Evolutionary conservation across 2,329 filamentous ascomycete species (phyloP), one percentile per base, ranked within the genome.

Genomic region (Mycosphaerella arachidis): DNA sequence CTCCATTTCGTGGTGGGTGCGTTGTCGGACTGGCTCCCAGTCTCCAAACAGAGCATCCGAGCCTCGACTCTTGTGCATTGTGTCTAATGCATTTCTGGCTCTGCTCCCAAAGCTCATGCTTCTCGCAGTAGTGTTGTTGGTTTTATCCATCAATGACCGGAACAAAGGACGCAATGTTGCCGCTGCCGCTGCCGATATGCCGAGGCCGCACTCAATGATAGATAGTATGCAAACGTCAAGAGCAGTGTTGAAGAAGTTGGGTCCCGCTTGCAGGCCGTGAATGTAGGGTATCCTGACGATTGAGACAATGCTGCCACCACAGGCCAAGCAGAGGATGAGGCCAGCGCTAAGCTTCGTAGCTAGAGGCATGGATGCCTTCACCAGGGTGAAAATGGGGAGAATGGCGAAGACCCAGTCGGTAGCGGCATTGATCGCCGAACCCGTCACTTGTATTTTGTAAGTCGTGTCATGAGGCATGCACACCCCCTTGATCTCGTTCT

Each of bases 281-380:
- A 72, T 66, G 46, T 67, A 70, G 10, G 48, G 43, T n/a, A 70
- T 60, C 12, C 69, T 66, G 4, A 70, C 61, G 48, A 69, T 48
- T 20, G 67, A 66, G 24, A 68, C 62, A 13, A 67, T 60, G 37
- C 67, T 67, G 18, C 65, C 66, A n/a, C 64, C 43, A 35, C 59
- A 64, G 10, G 74, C 78, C 10, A 79, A 68, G 1, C 71, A 68
- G 48, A 80, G 71, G 54, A 80, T 70, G 5, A 75, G 58, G 13
- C 71, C 68, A 0, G 78, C 74, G 0, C 76, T 76, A 18, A 75
- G 46, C 62, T 79, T 79, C 50, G 76, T 73, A 12, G 70, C 70
- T 16, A 62, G 63, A 27, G 75, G 75, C 66, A 80, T 75, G 50
- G 76, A 72, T 9, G 76, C 70, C 20, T 74, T 73, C 66, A 72